phyloP scores from a whole-genome alignment of 148 eudicot species.

The Dianthus caryophyllus region DNA sequence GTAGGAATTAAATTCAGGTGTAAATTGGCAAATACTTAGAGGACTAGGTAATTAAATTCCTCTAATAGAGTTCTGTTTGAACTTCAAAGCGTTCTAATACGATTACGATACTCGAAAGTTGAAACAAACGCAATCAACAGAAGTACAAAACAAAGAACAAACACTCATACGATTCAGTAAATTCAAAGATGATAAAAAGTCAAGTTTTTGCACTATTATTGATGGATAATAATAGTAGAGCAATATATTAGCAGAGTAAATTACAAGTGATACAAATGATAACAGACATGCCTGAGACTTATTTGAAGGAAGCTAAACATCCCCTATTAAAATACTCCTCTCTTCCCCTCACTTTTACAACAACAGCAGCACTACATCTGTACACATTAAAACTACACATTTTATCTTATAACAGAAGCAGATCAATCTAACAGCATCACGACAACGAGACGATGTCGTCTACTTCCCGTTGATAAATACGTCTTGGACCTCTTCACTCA shows the following conservation, averaged over 20 bases:
- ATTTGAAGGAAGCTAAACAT: constrained; percentile 31
- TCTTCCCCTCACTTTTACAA: too few relatives aligned
- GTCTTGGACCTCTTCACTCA: constrained; percentile 13
- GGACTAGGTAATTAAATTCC: too few relatives aligned
- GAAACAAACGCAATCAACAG: too few relatives aligned
- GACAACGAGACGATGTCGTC: constrained; percentile 18
- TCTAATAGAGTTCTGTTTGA: too few relatives aligned
- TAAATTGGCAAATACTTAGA: too few relatives aligned
- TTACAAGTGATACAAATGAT: constrained; percentile 13
- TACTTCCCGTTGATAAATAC: too few relatives aligned
- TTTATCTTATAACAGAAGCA: constrained; percentile 29
- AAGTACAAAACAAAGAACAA: too few relatives aligned
- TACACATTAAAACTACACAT: constrained; percentile 48
- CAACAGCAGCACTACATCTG: constrained; percentile 28
- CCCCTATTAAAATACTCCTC: constrained; percentile 24
- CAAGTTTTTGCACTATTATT: constrained; percentile 17
- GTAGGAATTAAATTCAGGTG: too few relatives aligned
- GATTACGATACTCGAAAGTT: too few relatives aligned
- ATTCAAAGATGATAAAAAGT: constrained; percentile 3
- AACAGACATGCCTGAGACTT: constrained; percentile 29
- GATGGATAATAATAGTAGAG: constrained; percentile 20
- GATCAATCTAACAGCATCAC: constrained; percentile 9
- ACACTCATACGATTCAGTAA: too few relatives aligned
- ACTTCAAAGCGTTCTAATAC: too few relatives aligned
- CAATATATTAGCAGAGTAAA: constrained; percentile 8